Evolutionary conservation across 495 filamentous ascomycete species (phyloP).

Genomic region (Aspergillus ellipticus): DNA sequence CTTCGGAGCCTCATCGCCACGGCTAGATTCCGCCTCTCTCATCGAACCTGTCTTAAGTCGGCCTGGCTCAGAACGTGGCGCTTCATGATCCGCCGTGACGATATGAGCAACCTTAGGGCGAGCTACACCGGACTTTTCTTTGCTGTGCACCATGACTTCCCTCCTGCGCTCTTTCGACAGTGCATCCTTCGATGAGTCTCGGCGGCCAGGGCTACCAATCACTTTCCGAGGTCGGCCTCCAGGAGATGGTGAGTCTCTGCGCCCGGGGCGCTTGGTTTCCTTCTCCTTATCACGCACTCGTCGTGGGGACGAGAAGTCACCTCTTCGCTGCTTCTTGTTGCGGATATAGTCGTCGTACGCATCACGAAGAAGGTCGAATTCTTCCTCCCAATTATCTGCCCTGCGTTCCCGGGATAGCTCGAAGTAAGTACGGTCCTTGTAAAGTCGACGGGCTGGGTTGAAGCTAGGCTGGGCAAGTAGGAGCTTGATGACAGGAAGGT

Average conservation of each 20-base stretch:
- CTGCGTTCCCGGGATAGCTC: constrained; percentile 78
- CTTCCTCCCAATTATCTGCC: constrained; percentile 86
- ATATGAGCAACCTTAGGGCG: constrained; percentile 23
- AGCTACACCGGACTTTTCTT: constrained; percentile 25
- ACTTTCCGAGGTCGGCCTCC: constrained; percentile 43
- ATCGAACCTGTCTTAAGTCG: constrained; percentile 25
- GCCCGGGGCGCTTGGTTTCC: constrained; percentile 45
- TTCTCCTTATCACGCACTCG: constrained; percentile 56
- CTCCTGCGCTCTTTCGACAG: constrained; percentile 32
- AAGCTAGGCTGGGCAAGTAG: constrained; percentile 75
- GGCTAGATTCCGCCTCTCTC: constrained; percentile 34
- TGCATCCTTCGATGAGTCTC: constrained; percentile 30
- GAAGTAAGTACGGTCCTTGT: constrained; percentile 70
- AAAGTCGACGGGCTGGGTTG: constrained; percentile 65
- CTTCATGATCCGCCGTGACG: constrained; percentile 30
- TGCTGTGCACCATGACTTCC: constrained; percentile 22
- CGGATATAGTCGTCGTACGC: constrained; percentile 65
- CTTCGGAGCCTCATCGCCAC: constrained; percentile 35
- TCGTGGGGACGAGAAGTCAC: constrained; percentile 49
- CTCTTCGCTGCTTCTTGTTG: constrained; percentile 39
- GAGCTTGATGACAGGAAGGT: constrained; percentile 74
- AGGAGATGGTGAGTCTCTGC: constrained; percentile 49
- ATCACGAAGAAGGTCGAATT: constrained; percentile 74
- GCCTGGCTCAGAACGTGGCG: constrained; percentile 17
- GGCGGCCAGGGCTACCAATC: constrained; percentile 30